Conservation (phyloP, 139 green algal genomes). For the Chloropicon primus region DNA sequence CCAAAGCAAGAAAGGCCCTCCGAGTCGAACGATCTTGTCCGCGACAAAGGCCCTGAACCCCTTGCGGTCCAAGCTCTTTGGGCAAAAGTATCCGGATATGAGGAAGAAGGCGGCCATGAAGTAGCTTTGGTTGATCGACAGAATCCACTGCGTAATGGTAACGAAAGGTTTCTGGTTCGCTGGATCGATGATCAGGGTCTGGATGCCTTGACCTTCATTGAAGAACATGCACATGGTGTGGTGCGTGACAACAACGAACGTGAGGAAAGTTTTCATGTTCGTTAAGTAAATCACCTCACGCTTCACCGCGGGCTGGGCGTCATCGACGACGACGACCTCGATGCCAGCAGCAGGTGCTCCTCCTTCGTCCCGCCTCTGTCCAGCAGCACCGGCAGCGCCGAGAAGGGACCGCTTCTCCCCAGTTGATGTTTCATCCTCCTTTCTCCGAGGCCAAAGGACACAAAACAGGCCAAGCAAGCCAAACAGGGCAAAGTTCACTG, state of each 20-base stretch:
- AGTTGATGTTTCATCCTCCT: background rate
- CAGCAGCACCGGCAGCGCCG: background rate
- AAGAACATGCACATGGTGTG: background rate
- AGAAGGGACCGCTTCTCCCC: no score
- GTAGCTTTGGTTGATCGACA: background rate
- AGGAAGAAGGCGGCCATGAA: slow-evolving; percentile 10
- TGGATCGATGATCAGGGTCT: background rate
- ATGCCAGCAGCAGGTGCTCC: no score
- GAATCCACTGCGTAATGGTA: background rate
- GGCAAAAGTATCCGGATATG: slow-evolving; percentile 8
- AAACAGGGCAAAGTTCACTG: background rate
- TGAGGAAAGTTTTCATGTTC: background rate
- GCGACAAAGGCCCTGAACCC: background rate
- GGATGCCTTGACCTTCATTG: background rate
- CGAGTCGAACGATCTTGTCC: slow-evolving; percentile 2
- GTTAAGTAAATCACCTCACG: background rate
- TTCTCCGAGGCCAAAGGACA: background rate
- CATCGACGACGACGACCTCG: background rate
- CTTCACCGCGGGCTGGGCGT: background rate
- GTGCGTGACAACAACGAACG: background rate
- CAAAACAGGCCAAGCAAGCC: background rate
- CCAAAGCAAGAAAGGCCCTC: background rate
- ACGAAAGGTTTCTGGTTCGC: background rate
- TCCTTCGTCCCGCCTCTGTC: no score
- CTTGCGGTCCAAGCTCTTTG: background rate